phyloP scores from a whole-genome alignment of 2,329 filamentous ascomycete genomes.

The Colletotrichum tofieldiae region DNA sequence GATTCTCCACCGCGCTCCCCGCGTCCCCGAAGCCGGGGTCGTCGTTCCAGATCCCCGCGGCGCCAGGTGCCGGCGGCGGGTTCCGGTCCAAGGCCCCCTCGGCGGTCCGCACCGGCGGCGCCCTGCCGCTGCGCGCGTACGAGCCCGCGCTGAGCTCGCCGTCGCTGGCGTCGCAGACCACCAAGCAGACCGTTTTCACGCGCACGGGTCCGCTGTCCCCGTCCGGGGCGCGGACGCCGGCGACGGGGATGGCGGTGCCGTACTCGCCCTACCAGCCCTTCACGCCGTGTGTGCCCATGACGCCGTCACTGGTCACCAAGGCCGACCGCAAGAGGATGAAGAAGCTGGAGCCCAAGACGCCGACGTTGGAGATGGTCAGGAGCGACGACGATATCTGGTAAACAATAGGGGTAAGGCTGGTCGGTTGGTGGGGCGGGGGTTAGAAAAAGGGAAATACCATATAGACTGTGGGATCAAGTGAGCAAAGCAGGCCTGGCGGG shows the following conservation, averaged over 20 bases:
- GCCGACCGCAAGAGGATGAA: constrained; percentile 80
- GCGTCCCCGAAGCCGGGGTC: constrained; percentile 67
- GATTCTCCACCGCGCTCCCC: constrained; percentile 58
- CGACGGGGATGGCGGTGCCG: constrained; percentile 74
- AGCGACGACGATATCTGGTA: constrained; percentile 77
- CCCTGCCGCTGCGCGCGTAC: constrained; percentile 74
- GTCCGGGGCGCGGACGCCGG: constrained; percentile 73
- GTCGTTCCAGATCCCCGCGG: constrained; percentile 64
- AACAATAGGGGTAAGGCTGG: constrained; percentile 32
- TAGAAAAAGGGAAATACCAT: constrained; percentile 39
- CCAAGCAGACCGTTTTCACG: constrained; percentile 78
- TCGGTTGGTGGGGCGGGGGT: not conserved
- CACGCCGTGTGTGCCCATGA: constrained; percentile 82
- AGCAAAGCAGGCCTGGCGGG: constrained; percentile 27
- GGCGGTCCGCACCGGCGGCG: constrained; percentile 70
- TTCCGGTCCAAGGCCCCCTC: constrained; percentile 68
- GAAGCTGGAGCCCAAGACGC: constrained; percentile 75
- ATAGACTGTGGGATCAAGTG: constrained; percentile 33
- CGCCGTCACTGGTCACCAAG: constrained; percentile 80
- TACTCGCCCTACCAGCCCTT: constrained; percentile 87
- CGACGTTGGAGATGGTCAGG: constrained; percentile 74
- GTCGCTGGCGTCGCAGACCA: constrained; percentile 61
- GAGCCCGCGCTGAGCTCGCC: constrained; percentile 71
- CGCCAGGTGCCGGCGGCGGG: constrained; percentile 63
- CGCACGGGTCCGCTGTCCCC: constrained; percentile 70